Base-by-base conservation (phyloP, 148 eudicot genomes). In the Nyssa sinensis region DNA sequence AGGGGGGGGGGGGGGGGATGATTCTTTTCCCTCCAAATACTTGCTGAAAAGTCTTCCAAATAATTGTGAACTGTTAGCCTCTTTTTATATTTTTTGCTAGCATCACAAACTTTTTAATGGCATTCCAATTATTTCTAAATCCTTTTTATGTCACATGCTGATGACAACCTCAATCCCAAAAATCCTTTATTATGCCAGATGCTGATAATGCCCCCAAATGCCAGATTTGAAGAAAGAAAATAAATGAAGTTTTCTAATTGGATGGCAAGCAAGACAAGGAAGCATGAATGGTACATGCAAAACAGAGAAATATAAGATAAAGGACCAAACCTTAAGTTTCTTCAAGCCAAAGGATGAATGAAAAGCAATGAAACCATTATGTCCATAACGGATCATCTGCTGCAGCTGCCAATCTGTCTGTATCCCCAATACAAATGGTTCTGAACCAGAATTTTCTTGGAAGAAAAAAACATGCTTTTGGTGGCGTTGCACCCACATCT, bases 381-480 rank as follows among this genome's bases (percentile, higher is more conserved):
- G 83, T 21, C 83, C 83, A 72, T 75, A 67, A 2, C 59, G 77
- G 17, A 80, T 69, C 79, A 80, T 80, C 73, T 80, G 79, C 77
- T 80, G 83, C 64, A 80, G 44, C 58, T 80, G 83, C 83, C 83
- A 80, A 71, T 80, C 83, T 32, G 83, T 75, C 39, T 80, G 83
- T 75, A 80, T 66, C 16, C 83, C 83, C 34, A 80, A 47, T 59
- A 80, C 49, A 61, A 80, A 71, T 60, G 76, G 58, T 62, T 76
- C 79, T 34, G 72, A 59, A 66, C 79, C 76, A 71, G 61, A 75
- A 1, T 33, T 71, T 64, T 76, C 77, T 58, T 76, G 79, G 70
- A 66, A 75, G 60, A 55, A 72, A 47, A 80, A 80, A 28, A 80
- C 77, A 35, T 76, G 73, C 66, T 80, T 80, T 49, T 71, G 79